Evolutionary conservation across 768 basidiomycete species (phyloP), one percentile per base, ranked within the genome.

Genomic region (Rhizopogon roseolus): DNA sequence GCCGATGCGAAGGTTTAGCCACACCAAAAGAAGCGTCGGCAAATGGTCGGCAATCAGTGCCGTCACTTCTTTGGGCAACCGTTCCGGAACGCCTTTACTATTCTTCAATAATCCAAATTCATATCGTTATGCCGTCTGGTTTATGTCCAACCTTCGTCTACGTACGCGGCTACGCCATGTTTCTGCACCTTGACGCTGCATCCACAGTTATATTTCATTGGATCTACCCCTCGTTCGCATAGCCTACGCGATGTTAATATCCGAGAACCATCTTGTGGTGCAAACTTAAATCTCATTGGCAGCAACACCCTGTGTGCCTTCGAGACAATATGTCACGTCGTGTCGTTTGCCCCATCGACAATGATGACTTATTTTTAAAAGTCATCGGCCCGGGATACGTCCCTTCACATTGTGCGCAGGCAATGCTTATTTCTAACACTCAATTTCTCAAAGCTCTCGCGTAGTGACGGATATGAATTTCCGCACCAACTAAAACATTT

Each of bases 211-310:
- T 62, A 34, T 73, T 79, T 10, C 90, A 84, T 57, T 92, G 90
- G 65, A 79, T 84, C 13, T 93, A 89, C 61, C 85, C 88, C 3
- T 81, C 90, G 0, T 92, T 89, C 62, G 67, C 80, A 4, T 83
- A n/a, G n/a, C n/a, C n/a, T n/a, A 80, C 54, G 75, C 80, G 6
- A 85, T 88, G 16, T 67, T 92, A 34, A 69, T 79, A 45, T 74
- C 80, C 16, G 76, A 78, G 42, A 77, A 80, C 2, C 82, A 89
- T 62, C 61, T 83, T 17, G 84, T 87, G 86, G 90, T 86, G 52
- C 32, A 70, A 51, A 39, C 50, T 22, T 46, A 14, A 36, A 43
- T 50, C 13, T 29, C 37, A 27, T 10, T 10, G 3, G 29, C 14
- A 40, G 17, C 36, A 25, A 28, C 16, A 54, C 48, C 22, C n/a